Conservation (phyloP, 768 basidiomycete genomes). For the Leccinum aurantiacum region DNA sequence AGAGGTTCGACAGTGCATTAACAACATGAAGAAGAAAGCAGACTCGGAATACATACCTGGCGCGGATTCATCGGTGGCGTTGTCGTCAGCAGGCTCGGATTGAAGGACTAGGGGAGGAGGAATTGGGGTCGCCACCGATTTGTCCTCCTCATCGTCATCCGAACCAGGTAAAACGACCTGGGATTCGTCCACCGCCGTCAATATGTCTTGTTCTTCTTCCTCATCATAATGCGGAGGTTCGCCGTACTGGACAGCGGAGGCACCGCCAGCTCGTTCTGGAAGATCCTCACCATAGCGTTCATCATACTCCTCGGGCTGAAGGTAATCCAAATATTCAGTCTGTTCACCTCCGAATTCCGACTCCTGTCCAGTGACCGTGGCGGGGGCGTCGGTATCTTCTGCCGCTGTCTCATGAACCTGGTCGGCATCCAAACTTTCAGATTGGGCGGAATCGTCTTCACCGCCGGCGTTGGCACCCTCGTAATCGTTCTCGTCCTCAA, state of each 20-base stretch:
- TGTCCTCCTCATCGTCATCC: constrained; percentile 17
- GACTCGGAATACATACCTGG: constrained; percentile 10
- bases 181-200: constrained; percentile 20
- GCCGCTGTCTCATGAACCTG: constrained; percentile 23
- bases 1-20: constrained; percentile 1
- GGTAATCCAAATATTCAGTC: constrained; percentile 34
- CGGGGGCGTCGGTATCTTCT: constrained; percentile 25
- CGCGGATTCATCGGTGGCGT: not conserved
- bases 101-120: constrained; percentile 9
- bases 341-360: constrained; percentile 32
- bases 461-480: constrained; percentile 16
- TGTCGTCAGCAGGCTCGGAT: not conserved
- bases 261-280: constrained; percentile 28
- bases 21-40: not conserved
- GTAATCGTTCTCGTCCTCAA: constrained; percentile 26
- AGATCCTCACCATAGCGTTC: constrained; percentile 37
- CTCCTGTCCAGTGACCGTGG: constrained; percentile 8
- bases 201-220: constrained; percentile 23
- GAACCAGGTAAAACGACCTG: constrained; percentile 9
- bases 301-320: constrained; percentile 36
- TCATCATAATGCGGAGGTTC: constrained; percentile 25
- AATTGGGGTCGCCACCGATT: constrained; percentile 16
- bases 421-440: constrained; percentile 30
- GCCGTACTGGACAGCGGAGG: constrained; percentile 14
- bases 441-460: constrained; percentile 19